phyloP scores from a whole-genome alignment of 768 basidiomycete species.

The Obba rivulosa region DNA sequence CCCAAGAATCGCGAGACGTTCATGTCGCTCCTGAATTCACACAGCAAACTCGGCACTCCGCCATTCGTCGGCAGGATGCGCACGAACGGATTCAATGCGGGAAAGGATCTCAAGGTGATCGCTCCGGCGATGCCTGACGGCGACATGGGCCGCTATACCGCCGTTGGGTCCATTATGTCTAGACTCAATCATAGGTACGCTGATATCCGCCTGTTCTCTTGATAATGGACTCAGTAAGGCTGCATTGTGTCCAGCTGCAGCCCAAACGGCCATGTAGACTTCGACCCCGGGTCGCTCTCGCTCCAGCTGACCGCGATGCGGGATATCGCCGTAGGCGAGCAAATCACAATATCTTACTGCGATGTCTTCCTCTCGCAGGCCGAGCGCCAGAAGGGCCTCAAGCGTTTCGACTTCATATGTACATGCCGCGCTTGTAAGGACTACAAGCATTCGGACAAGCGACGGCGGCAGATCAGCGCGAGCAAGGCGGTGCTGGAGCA shows the following conservation, averaged over 20 bases:
- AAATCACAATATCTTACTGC: slow-evolving; percentile 3
- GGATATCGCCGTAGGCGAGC: background rate
- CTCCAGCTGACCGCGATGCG: background rate
- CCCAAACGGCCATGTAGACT: background rate
- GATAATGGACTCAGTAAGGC: too few relatives aligned
- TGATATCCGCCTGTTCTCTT: too few relatives aligned
- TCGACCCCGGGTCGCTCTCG: background rate
- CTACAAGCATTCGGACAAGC: too few relatives aligned
- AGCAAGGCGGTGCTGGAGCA: too few relatives aligned
- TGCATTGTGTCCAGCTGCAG: background rate
- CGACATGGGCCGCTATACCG: too few relatives aligned
- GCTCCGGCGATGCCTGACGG: too few relatives aligned
- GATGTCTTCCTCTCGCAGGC: background rate
- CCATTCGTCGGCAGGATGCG: background rate
- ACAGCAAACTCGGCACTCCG: background rate
- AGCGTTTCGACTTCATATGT: background rate
- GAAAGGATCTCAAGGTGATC: background rate
- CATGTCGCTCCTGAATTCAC: background rate
- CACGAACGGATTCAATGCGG: background rate
- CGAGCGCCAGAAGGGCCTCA: background rate
- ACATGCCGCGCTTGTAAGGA: background rate
- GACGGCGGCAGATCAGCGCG: too few relatives aligned
- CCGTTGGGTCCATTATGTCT: too few relatives aligned
- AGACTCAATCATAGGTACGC: too few relatives aligned
- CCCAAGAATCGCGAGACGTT: background rate